These are phyloP conservation scores for Epicoccum sorghinum DNA, from an alignment of 2,329 filamentous ascomycete species.

Conservation along the genomic window DNA sequence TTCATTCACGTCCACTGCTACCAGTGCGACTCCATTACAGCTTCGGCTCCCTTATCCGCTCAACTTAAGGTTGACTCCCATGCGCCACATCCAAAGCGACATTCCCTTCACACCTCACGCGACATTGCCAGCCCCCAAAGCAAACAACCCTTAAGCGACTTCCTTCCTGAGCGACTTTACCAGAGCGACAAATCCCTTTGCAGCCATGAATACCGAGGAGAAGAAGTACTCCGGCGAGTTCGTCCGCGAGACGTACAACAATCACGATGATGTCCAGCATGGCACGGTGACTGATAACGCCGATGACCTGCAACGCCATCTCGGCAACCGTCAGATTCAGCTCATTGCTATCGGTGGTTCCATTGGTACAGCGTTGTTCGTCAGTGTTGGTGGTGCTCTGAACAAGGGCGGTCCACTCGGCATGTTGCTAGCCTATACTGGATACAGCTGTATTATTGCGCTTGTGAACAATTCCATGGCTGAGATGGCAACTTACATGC, in stretches of 20 bases:
- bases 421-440: conserved; percentile 64
- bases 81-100: conserved; percentile 26
- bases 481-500: conserved; percentile 69
- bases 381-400: conserved; percentile 65
- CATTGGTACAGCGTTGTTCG: conserved; percentile 59
- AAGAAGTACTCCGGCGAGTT: conserved; percentile 43
- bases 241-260: conserved; percentile 32
- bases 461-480: conserved; percentile 70
- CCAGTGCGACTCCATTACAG: conserved; percentile 32
- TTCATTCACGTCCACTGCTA: conserved; percentile 26
- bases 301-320: conserved; percentile 48
- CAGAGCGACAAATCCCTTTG: conserved; percentile 27
- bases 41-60: conserved; percentile 25
- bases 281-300: conserved; percentile 41
- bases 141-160: conserved; percentile 18
- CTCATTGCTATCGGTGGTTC: conserved; percentile 50
- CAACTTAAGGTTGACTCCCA: conserved; percentile 14
- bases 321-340: conserved; percentile 50
- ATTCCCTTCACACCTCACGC: conserved; percentile 10
- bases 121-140: conserved; percentile 13
- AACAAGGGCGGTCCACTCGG: conserved; percentile 58
- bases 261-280: conserved; percentile 32
- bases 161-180: conserved; percentile 17
- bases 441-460: conserved; percentile 63
- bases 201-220: conserved; percentile 37